phyloP scores from a whole-genome alignment of 2,329 filamentous ascomycete species.

The Clonostachys sp. region DNA sequence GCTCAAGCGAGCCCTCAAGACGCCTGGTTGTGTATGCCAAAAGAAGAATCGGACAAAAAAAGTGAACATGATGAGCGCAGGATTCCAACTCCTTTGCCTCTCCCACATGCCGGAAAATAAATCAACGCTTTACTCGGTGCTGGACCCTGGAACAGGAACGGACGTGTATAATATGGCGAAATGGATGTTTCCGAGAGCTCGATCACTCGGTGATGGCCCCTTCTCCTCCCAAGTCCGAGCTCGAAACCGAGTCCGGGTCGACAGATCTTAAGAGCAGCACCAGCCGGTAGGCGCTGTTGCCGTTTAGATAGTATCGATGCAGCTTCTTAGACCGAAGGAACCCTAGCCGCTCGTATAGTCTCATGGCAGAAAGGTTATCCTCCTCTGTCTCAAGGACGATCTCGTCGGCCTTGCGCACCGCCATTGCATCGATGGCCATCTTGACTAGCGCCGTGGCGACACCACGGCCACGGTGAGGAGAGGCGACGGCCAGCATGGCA shows the following conservation, averaged over 20 bases:
- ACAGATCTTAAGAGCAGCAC: constrained; percentile 69
- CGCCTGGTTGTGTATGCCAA: no score
- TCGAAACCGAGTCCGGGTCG: constrained; percentile 30
- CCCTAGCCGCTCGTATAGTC: constrained; percentile 86
- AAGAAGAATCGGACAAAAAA: no score
- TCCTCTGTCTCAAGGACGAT: constrained; percentile 95
- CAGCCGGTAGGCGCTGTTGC: constrained; percentile 87
- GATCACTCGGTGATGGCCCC: no score
- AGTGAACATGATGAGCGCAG: no score
- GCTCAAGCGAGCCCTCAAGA: no score
- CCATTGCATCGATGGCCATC: constrained; percentile 89
- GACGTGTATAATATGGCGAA: no score
- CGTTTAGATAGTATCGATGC: constrained; percentile 94
- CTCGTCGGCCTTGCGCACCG: constrained; percentile 78
- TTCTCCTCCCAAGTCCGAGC: constrained; percentile 9
- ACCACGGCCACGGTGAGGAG: constrained; percentile 74
- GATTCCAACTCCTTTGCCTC: no score
- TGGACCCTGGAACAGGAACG: no score
- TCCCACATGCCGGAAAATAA: no score
- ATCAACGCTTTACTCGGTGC: no score
- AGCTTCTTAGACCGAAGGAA: constrained; percentile 90
- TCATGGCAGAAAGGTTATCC: constrained; percentile 83
- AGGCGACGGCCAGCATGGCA: constrained; percentile 92
- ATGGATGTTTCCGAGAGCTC: no score
- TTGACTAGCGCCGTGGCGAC: constrained; percentile 88